These are phyloP conservation scores for Colletotrichum paranaense DNA, from an alignment of 2,329 filamentous ascomycete genomes.

Conservation along the genomic window DNA sequence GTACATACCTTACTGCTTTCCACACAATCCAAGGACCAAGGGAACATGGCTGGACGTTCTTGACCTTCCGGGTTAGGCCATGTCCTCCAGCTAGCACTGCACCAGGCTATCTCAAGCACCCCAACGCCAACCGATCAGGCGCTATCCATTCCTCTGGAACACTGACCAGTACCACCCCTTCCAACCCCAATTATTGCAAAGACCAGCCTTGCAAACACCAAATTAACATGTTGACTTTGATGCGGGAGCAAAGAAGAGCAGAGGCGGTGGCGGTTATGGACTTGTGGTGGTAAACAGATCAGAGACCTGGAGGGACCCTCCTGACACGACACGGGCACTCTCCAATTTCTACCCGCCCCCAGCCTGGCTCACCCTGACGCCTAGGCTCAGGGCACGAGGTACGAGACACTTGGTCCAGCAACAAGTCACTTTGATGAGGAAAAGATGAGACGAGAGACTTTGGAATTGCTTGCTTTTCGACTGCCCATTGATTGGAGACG, in stretches of 20 bases:
- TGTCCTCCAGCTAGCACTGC: constrained; percentile 10
- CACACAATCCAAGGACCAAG: not conserved
- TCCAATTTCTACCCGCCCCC: not conserved
- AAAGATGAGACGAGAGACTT: not conserved
- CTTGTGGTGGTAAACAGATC: not conserved
- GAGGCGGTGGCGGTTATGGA: not conserved
- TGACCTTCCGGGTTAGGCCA: constrained; percentile 9
- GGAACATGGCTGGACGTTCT: constrained; percentile 1
- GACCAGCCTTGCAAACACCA: constrained; percentile 27
- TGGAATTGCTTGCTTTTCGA: not conserved
- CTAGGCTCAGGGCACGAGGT: not conserved
- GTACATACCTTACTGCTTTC: not conserved
- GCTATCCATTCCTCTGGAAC: constrained; percentile 28
- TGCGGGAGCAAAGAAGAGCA: not conserved
- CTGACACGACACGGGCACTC: constrained; percentile 2
- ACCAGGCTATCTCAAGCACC: constrained; percentile 16
- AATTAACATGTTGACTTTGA: not conserved
- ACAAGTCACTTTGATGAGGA: not conserved
- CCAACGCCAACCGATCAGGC: not conserved
- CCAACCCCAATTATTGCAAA: constrained; percentile 23
- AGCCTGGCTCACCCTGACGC: not conserved
- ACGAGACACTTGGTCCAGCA: not conserved
- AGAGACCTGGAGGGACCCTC: not conserved
- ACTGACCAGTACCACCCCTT: not conserved
- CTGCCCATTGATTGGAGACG: not conserved